Conservation (phyloP, 2,329 filamentous ascomycete genomes). For the Pseudogymnoascus sp. region DNA sequence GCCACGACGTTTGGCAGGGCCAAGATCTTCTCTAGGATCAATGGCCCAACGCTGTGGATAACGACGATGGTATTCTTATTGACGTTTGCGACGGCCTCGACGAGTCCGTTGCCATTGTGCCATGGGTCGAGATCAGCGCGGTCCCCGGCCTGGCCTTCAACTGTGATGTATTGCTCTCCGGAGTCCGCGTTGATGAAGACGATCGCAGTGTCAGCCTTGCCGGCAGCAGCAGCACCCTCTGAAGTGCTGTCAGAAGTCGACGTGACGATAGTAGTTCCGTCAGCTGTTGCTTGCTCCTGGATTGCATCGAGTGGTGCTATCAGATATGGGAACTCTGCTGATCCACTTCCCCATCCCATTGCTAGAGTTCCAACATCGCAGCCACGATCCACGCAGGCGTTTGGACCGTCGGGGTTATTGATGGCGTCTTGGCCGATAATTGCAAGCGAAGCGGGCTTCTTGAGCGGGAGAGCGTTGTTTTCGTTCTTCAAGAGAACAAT, state of each 20-base stretch:
- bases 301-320: constrained; percentile 59
- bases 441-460: constrained; percentile 44
- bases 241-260: constrained; percentile 44
- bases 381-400: constrained; percentile 53
- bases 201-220: constrained; percentile 53
- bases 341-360: constrained; percentile 48
- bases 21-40: constrained; percentile 51
- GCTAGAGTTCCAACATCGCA: constrained; percentile 57
- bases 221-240: constrained; percentile 20
- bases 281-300: constrained; percentile 45
- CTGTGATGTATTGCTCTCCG: constrained; percentile 56
- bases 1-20: constrained; percentile 57
- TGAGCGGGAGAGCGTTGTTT: constrained; percentile 47
- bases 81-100: constrained; percentile 47
- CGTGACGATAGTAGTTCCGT: constrained; percentile 46
- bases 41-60: constrained; percentile 54
- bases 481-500: constrained; percentile 64
- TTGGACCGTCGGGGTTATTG: constrained; percentile 53
- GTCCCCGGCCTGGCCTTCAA: constrained; percentile 40
- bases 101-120: constrained; percentile 40
- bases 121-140: constrained; percentile 59
- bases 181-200: constrained; percentile 62
- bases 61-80: constrained; percentile 58
- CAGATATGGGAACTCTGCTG: constrained; percentile 39
- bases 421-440: constrained; percentile 58